Conservation (phyloP, 495 filamentous ascomycete species). For the Podospora pseudoanserina region DNA sequence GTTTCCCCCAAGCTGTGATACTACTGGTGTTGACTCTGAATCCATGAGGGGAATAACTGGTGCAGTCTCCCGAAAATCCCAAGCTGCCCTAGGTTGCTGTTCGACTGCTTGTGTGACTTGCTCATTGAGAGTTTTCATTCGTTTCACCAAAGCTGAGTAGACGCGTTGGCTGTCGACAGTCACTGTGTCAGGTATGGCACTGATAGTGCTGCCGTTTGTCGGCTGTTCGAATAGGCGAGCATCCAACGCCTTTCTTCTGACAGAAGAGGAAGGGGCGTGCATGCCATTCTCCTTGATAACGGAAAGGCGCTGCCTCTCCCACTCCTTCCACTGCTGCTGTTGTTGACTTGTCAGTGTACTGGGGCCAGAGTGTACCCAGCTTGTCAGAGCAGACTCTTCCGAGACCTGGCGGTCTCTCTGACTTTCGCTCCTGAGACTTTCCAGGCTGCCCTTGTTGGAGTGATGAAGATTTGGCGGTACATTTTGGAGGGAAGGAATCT, state of each 20-base stretch:
- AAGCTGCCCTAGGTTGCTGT: not conserved
- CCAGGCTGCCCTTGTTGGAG: conserved; percentile 50
- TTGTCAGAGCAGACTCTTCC: conserved; percentile 66
- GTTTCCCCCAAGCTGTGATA: not conserved
- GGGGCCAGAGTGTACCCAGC: conserved; percentile 63
- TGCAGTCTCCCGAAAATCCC: not conserved
- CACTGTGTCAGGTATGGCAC: not conserved
- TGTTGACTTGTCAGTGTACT: conserved; percentile 44
- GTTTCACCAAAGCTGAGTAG: conserved; percentile 71
- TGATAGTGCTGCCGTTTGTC: not conserved
- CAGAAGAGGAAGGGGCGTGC: conserved; percentile 45
- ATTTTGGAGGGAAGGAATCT: conserved; percentile 38
- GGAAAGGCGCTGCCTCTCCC: conserved; percentile 57
- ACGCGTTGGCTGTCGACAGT: conserved; percentile 61
- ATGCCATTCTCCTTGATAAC: conserved; percentile 62
- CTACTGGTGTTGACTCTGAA: not conserved
- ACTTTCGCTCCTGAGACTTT: conserved; percentile 47
- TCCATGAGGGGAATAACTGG: not conserved
- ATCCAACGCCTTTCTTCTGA: conserved; percentile 22
- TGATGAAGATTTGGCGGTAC: conserved; percentile 39
- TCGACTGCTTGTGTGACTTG: not conserved
- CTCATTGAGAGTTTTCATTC: conserved; percentile 42
- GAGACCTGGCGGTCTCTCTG: conserved; percentile 42
- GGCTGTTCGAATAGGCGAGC: conserved; percentile 20
- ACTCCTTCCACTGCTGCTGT: conserved; percentile 37